Base-by-base conservation (phyloP, 257 asterid genomes). In the Rauvolfia tetraphylla region DNA sequence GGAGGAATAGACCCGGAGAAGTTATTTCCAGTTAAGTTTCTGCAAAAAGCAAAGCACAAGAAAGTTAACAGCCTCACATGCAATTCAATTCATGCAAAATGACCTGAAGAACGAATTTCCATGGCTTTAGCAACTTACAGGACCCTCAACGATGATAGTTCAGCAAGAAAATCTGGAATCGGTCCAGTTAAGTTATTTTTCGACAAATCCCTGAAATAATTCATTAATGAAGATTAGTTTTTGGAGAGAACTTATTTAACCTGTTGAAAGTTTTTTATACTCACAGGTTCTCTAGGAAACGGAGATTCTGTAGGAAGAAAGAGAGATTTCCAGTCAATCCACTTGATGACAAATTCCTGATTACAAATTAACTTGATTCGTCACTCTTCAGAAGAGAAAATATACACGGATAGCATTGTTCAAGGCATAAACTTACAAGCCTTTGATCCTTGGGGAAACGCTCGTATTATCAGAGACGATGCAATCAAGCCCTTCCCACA, bases 401-500 rank as follows among this genome's bases (percentile, higher is more conserved):
- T 46, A 46, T 6, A 0, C 53, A 46, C 2, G 14, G 13, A 46
- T 0, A 9, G 3, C 53, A 2, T 9, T 46, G 7, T 46, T 11
- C 17, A 46, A 46, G 11, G 23, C 1, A 62, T 29, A 15, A 51
- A 74, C 81, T 51, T 86, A 88, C 90, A 88, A 57, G 34, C 80
- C 71, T 49, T 31, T 73, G 56, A 85, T 80, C 76, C 72, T 71
- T 34, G 86, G 75, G n/a, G 80, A 20, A 42, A 17, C 23, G 48
- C 57, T 61, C 29, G n/a, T 42, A 48, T 71, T 34, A 34, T 78
- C 74, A 25, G 39, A 8, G 53, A 48, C 15, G 13, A n/a, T 42
- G 86, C 92, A 88, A 56, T 80, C 73, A 66, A 88, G 77, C 46
- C 90, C 87, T 33, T 73, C 77, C 92, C 90, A 86, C 25, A 56